These are phyloP conservation scores for Gnaphalium uliginosum DNA, from an alignment of 129 eudicot genomes.

Conservation along the genomic window DNA sequence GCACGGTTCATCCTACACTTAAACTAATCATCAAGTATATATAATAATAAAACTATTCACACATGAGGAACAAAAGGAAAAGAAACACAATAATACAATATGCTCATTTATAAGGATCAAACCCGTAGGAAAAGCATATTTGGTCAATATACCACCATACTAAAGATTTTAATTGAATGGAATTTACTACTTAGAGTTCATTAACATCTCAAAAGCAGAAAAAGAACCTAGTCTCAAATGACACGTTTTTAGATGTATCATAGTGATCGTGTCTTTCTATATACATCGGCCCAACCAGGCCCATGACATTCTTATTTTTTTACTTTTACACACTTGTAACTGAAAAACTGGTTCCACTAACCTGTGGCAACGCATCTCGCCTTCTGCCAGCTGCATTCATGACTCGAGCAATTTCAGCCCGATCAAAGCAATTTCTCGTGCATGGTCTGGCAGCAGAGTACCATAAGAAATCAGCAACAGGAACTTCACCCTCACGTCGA, in stretches of 20 bases:
- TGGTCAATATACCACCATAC: neutral
- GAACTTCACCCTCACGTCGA: conserved; percentile 91
- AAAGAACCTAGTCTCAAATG: neutral
- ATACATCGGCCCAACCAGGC: neutral
- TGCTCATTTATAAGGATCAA: neutral
- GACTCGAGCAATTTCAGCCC: conserved; percentile 98
- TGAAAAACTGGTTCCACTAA: conserved; percentile 26
- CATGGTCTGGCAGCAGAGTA: conserved; percentile 97
- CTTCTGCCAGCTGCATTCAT: conserved; percentile 97
- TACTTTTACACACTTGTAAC: conserved; percentile 6
- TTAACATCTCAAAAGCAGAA: neutral
- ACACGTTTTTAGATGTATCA: neutral
- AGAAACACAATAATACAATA: neutral
- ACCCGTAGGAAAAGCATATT: neutral
- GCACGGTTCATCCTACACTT: neutral
- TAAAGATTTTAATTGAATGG: neutral
- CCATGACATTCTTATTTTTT: neutral
- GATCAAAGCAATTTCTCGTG: conserved; percentile 95
- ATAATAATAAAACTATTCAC: neutral
- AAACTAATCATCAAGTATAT: neutral
- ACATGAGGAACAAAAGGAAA: neutral
- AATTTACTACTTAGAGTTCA: neutral
- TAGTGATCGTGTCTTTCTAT: neutral
- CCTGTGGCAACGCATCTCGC: conserved; percentile 99
- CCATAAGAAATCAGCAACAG: conserved; percentile 99